Base-by-base conservation (phyloP, 1,284 basidiomycete species). In the Chalciporus sp. region DNA sequence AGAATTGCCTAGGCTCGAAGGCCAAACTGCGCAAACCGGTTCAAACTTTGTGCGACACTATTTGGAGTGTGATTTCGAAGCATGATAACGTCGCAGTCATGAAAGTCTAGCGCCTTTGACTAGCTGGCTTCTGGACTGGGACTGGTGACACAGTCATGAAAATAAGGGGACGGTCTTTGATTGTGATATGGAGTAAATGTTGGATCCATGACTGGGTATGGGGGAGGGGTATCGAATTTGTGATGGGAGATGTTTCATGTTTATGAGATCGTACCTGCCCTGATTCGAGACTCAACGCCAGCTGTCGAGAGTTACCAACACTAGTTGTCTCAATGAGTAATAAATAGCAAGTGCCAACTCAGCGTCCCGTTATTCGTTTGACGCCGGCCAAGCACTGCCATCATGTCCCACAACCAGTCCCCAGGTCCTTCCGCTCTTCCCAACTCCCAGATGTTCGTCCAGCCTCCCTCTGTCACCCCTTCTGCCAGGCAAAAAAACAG, bases 331-430 rank as follows among this genome's bases (percentile, higher is more conserved):
- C n/a, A n/a, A 60, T 59, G 67, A 61, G 64, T 65, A 59, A 65
- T 70, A 68, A 58, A 64, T 64, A 44, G 48, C 39, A 58, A 56
- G 55, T 64, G 55, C 57, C 61, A 72, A 67, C 56, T 60, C 58
- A 66, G 58, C 58, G 51, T 65, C 61, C 55, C 56, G 58, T 56
- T 59, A 61, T 65, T 56, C 51, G 57, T 56, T 58, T 68, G 67
- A 68, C 68, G 73, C 72, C 72, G 48, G 49, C 53, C 61, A 64
- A 66, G 62, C 68, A 67, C 64, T 58, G 63, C 68, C 73, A 74
- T 71, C 77, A 83, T 83, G 82, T 84, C 81, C 61, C 71, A 74
- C 62, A 75, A 75, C 64, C 75, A 79, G 23, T 81, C 81, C 59
- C 80, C 82, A 58, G 78, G 76, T 58, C 73, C 79, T 56, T 74